These are phyloP conservation scores for Tremellales sp. DNA, from an alignment of 1,284 basidiomycete genomes.

Conservation along the genomic window DNA sequence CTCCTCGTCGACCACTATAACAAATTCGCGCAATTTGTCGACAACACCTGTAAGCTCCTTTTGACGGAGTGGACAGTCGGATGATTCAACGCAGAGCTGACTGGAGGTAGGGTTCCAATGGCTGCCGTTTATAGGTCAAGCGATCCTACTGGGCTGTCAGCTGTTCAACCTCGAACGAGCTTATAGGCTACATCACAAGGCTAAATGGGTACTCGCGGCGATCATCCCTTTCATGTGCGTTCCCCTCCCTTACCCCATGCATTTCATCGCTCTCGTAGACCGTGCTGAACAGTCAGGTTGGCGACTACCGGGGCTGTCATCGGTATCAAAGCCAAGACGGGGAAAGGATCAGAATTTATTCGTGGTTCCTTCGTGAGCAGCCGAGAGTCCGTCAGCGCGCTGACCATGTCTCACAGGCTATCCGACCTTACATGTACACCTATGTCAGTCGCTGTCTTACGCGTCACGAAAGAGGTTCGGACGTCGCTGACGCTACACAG, in stretches of 20 bases:
- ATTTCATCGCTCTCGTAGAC: too few species aligned
- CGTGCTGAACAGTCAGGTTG: background rate
- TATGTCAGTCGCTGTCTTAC: background rate
- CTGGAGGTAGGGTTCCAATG: background rate
- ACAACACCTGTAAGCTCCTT: background rate
- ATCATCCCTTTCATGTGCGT: slow-evolving; percentile 10
- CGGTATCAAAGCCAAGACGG: background rate
- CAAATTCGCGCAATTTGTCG: background rate
- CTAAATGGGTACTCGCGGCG: slow-evolving; percentile 7
- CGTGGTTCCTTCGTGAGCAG: too few species aligned
- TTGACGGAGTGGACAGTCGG: background rate
- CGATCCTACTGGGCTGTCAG: slow-evolving; percentile 1
- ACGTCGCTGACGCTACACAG: slow-evolving; percentile 1
- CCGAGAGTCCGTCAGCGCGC: too few species aligned
- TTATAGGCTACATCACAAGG: slow-evolving; percentile 3
- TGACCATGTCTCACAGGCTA: too few species aligned
- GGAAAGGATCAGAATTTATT: too few species aligned
- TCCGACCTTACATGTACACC: background rate
- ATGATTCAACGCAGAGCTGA: background rate
- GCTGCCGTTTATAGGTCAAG: background rate
- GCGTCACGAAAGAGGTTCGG: background rate
- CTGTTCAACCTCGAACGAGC: slow-evolving; percentile 15
- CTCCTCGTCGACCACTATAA: background rate
- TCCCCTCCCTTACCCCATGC: background rate
- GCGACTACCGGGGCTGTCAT: background rate